Conservation (phyloP, 164 flowering plant species). For the Vitis cinerea region DNA sequence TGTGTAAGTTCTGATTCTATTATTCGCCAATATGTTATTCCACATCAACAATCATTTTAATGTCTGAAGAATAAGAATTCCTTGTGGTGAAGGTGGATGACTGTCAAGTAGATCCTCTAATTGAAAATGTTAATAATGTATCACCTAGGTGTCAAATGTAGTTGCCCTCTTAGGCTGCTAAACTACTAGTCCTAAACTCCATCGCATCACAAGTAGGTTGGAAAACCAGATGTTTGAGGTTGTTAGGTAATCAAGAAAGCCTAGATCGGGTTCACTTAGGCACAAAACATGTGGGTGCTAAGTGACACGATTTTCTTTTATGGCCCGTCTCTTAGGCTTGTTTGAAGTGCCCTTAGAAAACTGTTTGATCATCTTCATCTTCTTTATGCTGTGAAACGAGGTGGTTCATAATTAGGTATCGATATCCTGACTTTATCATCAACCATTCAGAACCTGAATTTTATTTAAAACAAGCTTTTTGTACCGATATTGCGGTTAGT, state of each 20-base stretch:
- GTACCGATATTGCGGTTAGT: slow-evolving; percentile 12
- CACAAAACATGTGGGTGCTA: neutral
- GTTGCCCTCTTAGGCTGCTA: neutral
- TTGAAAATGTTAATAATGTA: neutral
- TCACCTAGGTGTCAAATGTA: neutral
- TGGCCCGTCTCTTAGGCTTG: neutral
- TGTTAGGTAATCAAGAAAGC: neutral
- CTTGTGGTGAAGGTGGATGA: neutral
- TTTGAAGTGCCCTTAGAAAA: neutral
- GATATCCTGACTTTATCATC: slow-evolving; percentile 1
- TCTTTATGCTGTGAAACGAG: neutral
- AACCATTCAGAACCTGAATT: neutral
- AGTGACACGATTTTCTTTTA: neutral
- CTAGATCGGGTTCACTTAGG: neutral
- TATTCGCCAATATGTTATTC: neutral
- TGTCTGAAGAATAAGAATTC: neutral
- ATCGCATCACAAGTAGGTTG: neutral
- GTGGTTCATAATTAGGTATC: slow-evolving; percentile 9
- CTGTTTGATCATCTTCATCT: neutral
- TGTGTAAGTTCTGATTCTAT: slow-evolving; percentile 43
- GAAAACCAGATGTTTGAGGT: neutral
- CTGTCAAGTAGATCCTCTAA: neutral
- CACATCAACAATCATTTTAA: neutral
- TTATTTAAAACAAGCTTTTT: neutral
- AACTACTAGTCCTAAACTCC: neutral